These are phyloP conservation scores for Rhizopogon parksii DNA, from an alignment of 1,284 basidiomycete genomes.

Conservation along the genomic window DNA sequence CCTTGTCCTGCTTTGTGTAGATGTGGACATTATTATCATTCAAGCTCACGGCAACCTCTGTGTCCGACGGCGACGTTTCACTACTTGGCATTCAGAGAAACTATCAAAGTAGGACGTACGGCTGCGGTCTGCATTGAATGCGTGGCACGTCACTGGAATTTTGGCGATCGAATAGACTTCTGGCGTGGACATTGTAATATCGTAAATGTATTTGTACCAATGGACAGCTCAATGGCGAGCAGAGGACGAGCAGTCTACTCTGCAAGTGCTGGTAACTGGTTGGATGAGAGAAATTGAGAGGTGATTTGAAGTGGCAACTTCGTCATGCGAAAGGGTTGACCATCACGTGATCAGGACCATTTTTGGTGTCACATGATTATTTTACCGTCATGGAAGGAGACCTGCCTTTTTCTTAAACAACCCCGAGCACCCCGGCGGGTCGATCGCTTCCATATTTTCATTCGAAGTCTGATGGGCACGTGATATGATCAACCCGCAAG, in stretches of 20 bases:
- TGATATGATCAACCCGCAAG: too few relatives aligned
- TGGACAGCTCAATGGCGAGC: constrained; percentile 19
- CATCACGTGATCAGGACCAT: too few relatives aligned
- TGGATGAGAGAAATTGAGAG: too few relatives aligned
- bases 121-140: constrained; percentile 86
- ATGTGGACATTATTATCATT: constrained; percentile 90
- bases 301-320: too few relatives aligned
- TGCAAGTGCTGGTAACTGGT: constrained; percentile 24
- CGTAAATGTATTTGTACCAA: neutral
- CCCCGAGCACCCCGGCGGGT: too few relatives aligned
- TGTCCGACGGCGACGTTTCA: constrained; percentile 8
- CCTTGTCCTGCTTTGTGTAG: constrained; percentile 57
- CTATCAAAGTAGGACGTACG: constrained; percentile 45
- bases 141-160: constrained; percentile 82
- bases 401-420: too few relatives aligned
- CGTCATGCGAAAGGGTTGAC: too few relatives aligned
- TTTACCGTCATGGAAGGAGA: too few relatives aligned
- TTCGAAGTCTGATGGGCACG: too few relatives aligned
- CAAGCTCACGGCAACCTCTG: constrained; percentile 88
- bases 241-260: constrained; percentile 82
- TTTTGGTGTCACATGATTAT: too few relatives aligned
- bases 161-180: constrained; percentile 77
- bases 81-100: constrained; percentile 5
- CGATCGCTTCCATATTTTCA: too few relatives aligned
- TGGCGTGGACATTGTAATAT: constrained; percentile 56